phyloP scores from a whole-genome alignment of 176 grass and related monocot genomes.

The Secale cereale region DNA sequence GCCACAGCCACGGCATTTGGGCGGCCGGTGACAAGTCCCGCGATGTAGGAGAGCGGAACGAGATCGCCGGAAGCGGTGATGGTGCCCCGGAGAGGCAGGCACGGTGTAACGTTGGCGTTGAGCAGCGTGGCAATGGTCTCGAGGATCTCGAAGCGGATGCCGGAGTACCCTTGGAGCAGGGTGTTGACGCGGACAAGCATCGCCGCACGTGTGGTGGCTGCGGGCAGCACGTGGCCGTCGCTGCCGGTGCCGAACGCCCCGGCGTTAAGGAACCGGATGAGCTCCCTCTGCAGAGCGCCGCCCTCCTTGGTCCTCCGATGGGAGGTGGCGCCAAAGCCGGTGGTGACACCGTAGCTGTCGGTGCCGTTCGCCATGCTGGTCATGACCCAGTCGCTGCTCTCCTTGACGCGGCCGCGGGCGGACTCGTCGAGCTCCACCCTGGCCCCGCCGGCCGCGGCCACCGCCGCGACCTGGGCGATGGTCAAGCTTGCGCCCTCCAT shows the following conservation, averaged over 20 bases:
- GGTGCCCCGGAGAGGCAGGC: slow-evolving; percentile 4
- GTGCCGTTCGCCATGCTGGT: slow-evolving; percentile 12
- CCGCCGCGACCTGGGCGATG: slow-evolving; percentile 67
- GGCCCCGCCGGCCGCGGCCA: slow-evolving; percentile 36
- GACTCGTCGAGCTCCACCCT: not conserved
- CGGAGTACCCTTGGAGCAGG: slow-evolving; percentile 49
- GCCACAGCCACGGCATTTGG: not conserved
- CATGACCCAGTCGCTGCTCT: slow-evolving; percentile 4
- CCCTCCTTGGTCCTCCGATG: slow-evolving; percentile 9
- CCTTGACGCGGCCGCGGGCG: not conserved
- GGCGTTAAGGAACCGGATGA: slow-evolving; percentile 27
- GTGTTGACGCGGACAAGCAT: slow-evolving; percentile 64
- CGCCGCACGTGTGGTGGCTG: slow-evolving; percentile 29
- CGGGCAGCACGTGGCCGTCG: slow-evolving; percentile 34
- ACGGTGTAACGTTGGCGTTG: slow-evolving; percentile 50
- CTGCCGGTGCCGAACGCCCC: slow-evolving; percentile 44
- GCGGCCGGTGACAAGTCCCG: not conserved
- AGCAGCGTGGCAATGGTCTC: slow-evolving; percentile 43
- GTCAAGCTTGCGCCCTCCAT: slow-evolving; percentile 64
- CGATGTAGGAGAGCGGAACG: not conserved
- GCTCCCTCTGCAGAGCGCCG: slow-evolving; percentile 8
- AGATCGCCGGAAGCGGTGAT: not conserved
- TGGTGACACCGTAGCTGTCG: slow-evolving; percentile 9
- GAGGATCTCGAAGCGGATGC: slow-evolving; percentile 54
- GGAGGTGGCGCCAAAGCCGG: slow-evolving; percentile 5